Evolutionary conservation across 108 stramenopile genomes (phyloP).

Genomic region (Conticribra guillardii): DNA sequence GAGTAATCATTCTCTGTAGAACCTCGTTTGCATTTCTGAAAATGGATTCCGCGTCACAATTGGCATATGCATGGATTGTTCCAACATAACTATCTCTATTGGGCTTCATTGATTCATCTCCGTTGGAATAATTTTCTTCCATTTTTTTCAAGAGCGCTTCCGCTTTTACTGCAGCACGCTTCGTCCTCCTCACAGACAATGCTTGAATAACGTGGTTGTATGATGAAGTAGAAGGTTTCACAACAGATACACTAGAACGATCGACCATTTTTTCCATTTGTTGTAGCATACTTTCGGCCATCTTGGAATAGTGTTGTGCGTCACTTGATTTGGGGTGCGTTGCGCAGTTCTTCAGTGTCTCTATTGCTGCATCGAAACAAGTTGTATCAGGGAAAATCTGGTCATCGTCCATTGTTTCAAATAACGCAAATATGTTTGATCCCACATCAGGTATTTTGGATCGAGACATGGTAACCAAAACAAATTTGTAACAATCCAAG

Average conservation of each 20-base stretch:
- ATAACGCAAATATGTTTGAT: conserved; percentile 47
- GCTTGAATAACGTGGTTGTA: conserved; percentile 83
- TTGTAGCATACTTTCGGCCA: conserved; percentile 56
- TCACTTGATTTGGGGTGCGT: conserved; percentile 30
- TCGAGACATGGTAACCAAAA: conserved; percentile 51
- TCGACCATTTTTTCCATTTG: conserved; percentile 70
- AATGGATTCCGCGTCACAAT: conserved; percentile 22
- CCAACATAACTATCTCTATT: conserved; percentile 49
- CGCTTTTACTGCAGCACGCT: conserved; percentile 37
- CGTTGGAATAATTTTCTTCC: conserved; percentile 28
- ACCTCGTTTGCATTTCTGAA: conserved; percentile 45
- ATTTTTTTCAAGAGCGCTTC: conserved; percentile 40
- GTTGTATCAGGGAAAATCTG: conserved; percentile 68
- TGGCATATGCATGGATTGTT: conserved; percentile 44
- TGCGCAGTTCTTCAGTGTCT: conserved; percentile 66
- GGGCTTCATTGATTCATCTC: conserved; percentile 49
- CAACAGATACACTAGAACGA: conserved; percentile 55
- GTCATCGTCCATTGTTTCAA: conserved; percentile 68
- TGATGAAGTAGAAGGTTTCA: conserved; percentile 54
- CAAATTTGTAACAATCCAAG: conserved; percentile 62
- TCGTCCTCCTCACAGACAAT: conserved; percentile 46
- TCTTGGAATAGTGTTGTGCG: conserved; percentile 47
- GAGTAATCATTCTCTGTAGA: conserved; percentile 47
- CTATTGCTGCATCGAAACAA: conserved; percentile 76
- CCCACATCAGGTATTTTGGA: conserved; percentile 47